Percentiles rank a stretch among this genome's conserved stretches.
These are phyloP conservation scores for Fusarium heterosporum DNA, from an alignment of 2,329 filamentous ascomycete species.

Conservation along the genomic window DNA sequence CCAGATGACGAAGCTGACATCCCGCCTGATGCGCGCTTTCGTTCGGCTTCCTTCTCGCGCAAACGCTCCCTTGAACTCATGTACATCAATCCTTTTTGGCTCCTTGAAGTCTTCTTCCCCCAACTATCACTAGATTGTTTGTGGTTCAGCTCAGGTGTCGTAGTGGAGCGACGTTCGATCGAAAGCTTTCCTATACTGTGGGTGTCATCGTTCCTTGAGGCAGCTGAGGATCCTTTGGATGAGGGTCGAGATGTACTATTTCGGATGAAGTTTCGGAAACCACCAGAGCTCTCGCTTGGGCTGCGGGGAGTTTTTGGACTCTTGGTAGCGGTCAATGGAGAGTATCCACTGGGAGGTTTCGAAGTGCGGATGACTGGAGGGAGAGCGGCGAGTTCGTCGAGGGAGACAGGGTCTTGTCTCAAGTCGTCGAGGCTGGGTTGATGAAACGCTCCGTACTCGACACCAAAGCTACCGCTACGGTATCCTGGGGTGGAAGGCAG, in stretches of 20 bases:
- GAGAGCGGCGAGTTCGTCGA: conserved; percentile 70
- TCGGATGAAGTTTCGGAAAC: conserved; percentile 71
- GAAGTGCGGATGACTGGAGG: conserved; percentile 84
- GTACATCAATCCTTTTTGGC: conserved; percentile 73
- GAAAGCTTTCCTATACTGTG: conserved; percentile 74
- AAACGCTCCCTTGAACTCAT: conserved; percentile 79
- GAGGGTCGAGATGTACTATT: conserved; percentile 65
- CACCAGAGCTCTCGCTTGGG: conserved; percentile 60
- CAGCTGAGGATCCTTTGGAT: conserved; percentile 66
- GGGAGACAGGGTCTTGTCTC: conserved; percentile 58
- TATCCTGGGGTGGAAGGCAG: conserved; percentile 52
- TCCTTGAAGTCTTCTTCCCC: conserved; percentile 66
- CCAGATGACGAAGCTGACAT: conserved; percentile 36
- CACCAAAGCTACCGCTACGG: conserved; percentile 71
- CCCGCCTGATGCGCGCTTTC: conserved; percentile 61
- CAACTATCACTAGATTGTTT: conserved; percentile 71
- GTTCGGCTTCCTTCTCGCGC: conserved; percentile 71
- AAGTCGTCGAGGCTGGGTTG: conserved; percentile 63
- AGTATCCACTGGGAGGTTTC: conserved; percentile 82
- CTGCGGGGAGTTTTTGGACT: conserved; percentile 62
- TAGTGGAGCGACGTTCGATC: conserved; percentile 67
- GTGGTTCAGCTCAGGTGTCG: conserved; percentile 62
- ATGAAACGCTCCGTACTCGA: conserved; percentile 77
- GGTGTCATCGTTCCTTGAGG: conserved; percentile 67
- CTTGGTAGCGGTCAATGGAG: conserved; percentile 74